Evolutionary conservation across 176 grass and related monocot species (phyloP).

Genomic region (Poa annua): DNA sequence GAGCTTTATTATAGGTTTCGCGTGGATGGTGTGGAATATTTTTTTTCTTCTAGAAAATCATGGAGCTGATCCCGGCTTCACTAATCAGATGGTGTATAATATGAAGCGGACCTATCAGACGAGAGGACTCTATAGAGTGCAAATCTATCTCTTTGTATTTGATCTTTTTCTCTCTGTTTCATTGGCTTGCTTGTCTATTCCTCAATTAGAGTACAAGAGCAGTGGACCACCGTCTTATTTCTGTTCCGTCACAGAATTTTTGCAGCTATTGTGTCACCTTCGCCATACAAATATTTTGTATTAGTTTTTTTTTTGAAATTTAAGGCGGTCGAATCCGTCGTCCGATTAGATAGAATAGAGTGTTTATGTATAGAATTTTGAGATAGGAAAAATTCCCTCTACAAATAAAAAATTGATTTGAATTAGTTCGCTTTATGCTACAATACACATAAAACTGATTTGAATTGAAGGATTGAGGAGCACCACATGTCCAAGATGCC

Average conservation of each 20-base stretch:
- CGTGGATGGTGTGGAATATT: neutral
- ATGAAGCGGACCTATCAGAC: neutral
- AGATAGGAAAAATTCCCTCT: no score
- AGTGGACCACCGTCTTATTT: neutral
- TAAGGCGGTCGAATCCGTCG: no score
- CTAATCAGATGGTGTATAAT: neutral
- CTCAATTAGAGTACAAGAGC: neutral
- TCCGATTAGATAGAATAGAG: no score
- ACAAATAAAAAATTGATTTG: no score
- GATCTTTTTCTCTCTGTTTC: neutral
- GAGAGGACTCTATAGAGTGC: neutral
- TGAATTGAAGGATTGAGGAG: neutral
- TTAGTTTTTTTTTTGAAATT: no score
- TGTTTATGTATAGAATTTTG: no score
- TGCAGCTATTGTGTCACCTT: neutral
- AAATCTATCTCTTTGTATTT: neutral
- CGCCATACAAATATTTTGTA: no score
- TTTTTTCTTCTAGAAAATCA: neutral
- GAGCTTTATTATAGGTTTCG: neutral
- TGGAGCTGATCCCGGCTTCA: neutral
- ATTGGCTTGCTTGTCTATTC: slow-evolving; percentile 20
- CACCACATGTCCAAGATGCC: neutral
- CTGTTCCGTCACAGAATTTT: neutral
- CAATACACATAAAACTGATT: neutral
- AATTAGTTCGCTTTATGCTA: neutral